phyloP scores from a whole-genome alignment of 2,329 filamentous ascomycete species.

The Septoria petroselini region DNA sequence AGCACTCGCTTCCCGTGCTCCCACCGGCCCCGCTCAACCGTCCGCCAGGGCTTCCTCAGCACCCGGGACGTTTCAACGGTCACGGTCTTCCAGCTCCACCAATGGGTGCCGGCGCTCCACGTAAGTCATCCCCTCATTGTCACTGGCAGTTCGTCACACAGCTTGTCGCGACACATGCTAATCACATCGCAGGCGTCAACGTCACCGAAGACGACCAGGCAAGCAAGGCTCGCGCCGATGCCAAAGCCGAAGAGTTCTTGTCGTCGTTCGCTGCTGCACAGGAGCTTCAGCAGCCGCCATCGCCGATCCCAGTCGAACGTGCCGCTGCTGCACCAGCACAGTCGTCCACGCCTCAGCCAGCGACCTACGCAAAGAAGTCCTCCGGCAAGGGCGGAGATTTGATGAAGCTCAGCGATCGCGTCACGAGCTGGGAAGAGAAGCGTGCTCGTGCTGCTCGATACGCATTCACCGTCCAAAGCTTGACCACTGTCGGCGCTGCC shows the following conservation, averaged over 20 bases:
- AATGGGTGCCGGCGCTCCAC: neutral
- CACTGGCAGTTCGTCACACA: no score
- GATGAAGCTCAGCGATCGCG: conserved; percentile 5
- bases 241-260: conserved; percentile 1
- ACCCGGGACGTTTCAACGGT: neutral
- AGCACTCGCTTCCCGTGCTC: conserved; percentile 1
- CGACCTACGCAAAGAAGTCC: conserved; percentile 3
- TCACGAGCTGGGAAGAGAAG: conserved; percentile 4
- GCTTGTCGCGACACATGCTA: no score
- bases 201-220: conserved; percentile 1
- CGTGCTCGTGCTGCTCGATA: neutral
- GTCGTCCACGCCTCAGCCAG: neutral
- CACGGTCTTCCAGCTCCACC: neutral
- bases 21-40: conserved; percentile 1
- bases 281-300: neutral
- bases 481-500: no score
- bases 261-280: neutral
- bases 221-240: neutral
- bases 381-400: conserved; percentile 2
- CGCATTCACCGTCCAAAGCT: neutral
- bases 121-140: neutral
- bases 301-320: no score
- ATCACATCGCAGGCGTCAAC: no score
- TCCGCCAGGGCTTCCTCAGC: neutral
- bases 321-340: neutral